Evolutionary conservation across 768 basidiomycete genomes (phyloP), one percentile per base, ranked within the genome.

Genomic region (Leccinum boreale): DNA sequence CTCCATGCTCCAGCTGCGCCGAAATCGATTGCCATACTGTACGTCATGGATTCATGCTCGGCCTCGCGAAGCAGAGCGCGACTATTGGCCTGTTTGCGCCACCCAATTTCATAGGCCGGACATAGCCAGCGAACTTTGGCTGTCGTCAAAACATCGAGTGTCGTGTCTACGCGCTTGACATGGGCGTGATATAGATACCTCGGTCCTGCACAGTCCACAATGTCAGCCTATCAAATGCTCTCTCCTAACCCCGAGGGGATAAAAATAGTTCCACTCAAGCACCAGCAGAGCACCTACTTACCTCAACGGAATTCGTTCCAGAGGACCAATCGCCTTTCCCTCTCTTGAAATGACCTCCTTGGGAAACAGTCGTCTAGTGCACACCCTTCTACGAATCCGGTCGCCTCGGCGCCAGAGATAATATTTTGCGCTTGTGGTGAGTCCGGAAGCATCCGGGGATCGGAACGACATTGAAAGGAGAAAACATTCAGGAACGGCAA

Each of bases 311-410:
- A 47, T 58, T 65, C 1, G 55, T 44, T 21, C 19, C 19, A 76
- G 64, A 8, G 76, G 74, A 15, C 73, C 74, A 8, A 75, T 62
- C 15, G 72, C 65, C 52, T 73, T 66, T 23, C 75, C 75, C 5
- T 74, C 78, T 42, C 61, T 60, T 51, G 58, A 75, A 70, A 61
- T 62, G 21, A 75, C 77, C 33, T 67, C 60, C 35, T 53, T 57
- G 12, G 72, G 71, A 53, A 76, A 61, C 39, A 42, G 39, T 42
- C 39, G 4, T 17, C 8, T 64, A 76, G 75, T 52, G 77, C 70
- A 59, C 73, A n/a, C 77, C 63, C 60, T 78, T 77, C 56, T 61
- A 36, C 73, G 64, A 76, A 81, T 14, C 76, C 77, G 14, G 63
- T 60, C 2, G 75, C 72, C 12, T 74, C 67, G 15, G 73, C 24